Evolutionary conservation across 2,329 filamentous ascomycete genomes (phyloP).

Genomic region (Cephalotrichum gorgonifer): DNA sequence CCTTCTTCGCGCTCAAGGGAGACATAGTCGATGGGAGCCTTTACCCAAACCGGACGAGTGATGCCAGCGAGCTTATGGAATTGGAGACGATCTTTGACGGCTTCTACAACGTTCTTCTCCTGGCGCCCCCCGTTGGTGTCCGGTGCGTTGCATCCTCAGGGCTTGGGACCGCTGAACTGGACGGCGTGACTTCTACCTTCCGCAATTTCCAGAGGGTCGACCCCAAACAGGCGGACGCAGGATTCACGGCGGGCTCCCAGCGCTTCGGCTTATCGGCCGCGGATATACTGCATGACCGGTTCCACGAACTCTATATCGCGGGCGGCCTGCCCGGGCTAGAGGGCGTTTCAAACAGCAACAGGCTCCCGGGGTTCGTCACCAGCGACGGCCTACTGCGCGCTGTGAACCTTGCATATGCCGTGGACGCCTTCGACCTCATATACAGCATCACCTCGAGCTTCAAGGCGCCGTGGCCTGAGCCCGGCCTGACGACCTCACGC

Average conservation of each 20-base stretch:
- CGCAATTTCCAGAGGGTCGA: conserved; percentile 1
- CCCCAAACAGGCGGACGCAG: neutral
- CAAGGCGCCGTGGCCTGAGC: neutral
- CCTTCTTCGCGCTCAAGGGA: conserved; percentile 5
- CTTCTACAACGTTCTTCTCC: neutral
- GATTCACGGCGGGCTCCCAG: neutral
- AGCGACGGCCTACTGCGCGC: neutral
- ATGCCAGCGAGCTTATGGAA: neutral
- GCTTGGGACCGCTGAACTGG: conserved; percentile 1
- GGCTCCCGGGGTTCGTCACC: neutral
- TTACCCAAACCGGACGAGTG: neutral
- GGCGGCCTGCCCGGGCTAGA: neutral
- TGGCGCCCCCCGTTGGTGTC: conserved; percentile 4
- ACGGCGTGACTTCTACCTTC: conserved; percentile 5
- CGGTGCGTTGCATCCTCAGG: conserved; percentile 4
- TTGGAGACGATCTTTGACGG: neutral
- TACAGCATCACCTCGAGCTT: neutral
- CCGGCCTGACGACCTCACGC: neutral
- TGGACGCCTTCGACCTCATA: neutral
- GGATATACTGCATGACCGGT: neutral
- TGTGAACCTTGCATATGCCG: neutral
- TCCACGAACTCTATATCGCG: neutral
- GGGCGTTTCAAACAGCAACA: neutral
- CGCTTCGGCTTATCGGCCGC: neutral
- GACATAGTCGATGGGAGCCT: neutral